These are phyloP conservation scores for Hypoxylon sp. DNA, from an alignment of 2,329 filamentous ascomycete genomes.

Conservation along the genomic window DNA sequence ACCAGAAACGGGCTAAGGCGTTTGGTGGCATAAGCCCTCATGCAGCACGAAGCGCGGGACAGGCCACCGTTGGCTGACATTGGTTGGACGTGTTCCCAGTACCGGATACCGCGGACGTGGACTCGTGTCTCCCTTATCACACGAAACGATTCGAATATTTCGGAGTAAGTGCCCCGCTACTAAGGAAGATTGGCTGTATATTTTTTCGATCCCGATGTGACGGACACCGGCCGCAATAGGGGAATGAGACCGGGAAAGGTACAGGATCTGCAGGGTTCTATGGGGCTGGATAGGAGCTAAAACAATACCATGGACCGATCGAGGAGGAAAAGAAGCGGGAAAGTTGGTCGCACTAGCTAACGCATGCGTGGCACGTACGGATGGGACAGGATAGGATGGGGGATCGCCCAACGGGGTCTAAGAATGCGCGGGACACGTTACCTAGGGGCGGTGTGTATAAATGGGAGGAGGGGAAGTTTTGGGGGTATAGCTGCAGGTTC, in stretches of 20 bases:
- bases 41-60: conserved; percentile 28
- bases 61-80: conserved; percentile 10
- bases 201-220: conserved; percentile 26
- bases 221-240: conserved; percentile 22
- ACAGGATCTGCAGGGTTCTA: conserved; percentile 22
- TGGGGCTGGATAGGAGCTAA: conserved; percentile 22
- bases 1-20: conserved; percentile 23
- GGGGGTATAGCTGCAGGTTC: conserved; percentile 19
- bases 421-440: conserved; percentile 23
- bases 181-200: conserved; percentile 11
- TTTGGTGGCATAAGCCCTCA: conserved; percentile 16
- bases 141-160: conserved; percentile 21
- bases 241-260: conserved; percentile 1
- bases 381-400: conserved; percentile 22
- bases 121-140: conserved; percentile 13
- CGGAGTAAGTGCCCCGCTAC: conserved; percentile 19
- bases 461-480: conserved; percentile 1
- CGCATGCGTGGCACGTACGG: conserved; percentile 31
- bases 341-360: conserved; percentile 16
- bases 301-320: conserved; percentile 6
- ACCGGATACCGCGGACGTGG: conserved; percentile 27
- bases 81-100: conserved; percentile 13
- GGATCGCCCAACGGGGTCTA: conserved; percentile 33
- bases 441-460: conserved; percentile 31
- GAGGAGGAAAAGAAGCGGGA: conserved; percentile 2